Conservation (phyloP, 2,329 filamentous ascomycete genomes). For the Bipolaris gigantea region DNA sequence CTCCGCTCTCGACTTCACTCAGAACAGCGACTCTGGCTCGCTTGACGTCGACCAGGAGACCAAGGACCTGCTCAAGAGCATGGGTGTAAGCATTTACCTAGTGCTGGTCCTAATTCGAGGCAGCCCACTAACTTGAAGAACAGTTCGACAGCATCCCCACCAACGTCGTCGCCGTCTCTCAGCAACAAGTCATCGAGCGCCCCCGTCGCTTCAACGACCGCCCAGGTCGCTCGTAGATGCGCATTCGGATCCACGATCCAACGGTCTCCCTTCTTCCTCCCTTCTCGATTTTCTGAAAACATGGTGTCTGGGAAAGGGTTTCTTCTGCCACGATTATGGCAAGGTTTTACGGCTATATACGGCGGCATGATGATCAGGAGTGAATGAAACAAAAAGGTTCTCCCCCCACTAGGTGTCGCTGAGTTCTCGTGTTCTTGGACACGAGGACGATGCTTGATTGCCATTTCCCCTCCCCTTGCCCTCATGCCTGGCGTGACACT, state of each 20-base stretch:
- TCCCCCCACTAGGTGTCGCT: conserved; percentile 77
- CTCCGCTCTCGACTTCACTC: conserved; percentile 96
- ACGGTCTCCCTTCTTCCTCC: conserved; percentile 23
- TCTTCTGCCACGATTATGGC: conserved; percentile 94
- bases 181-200: conserved; percentile 84
- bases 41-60: conserved; percentile 97
- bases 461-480: conserved; percentile 55
- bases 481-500: conserved; percentile 12
- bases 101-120: not conserved
- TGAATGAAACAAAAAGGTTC: conserved; percentile 48
- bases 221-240: conserved; percentile 41
- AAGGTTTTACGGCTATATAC: conserved; percentile 69
- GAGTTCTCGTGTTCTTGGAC: conserved; percentile 61
- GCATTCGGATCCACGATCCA: conserved; percentile 53
- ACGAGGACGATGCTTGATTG: conserved; percentile 83
- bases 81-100: conserved; percentile 75
- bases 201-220: conserved; percentile 78
- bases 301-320: conserved; percentile 86
- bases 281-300: conserved; percentile 41
- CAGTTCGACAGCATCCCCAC: conserved; percentile 97
- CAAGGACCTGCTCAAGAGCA: conserved; percentile 99
- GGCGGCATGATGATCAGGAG: conserved; percentile 73
- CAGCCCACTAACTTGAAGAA: conserved; percentile 12
- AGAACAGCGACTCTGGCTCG: conserved; percentile 89
- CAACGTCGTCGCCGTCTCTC: conserved; percentile 88